Evolutionary conservation across 208 protist species (phyloP).

Genomic region (Endotrypanum monterogeii): DNA sequence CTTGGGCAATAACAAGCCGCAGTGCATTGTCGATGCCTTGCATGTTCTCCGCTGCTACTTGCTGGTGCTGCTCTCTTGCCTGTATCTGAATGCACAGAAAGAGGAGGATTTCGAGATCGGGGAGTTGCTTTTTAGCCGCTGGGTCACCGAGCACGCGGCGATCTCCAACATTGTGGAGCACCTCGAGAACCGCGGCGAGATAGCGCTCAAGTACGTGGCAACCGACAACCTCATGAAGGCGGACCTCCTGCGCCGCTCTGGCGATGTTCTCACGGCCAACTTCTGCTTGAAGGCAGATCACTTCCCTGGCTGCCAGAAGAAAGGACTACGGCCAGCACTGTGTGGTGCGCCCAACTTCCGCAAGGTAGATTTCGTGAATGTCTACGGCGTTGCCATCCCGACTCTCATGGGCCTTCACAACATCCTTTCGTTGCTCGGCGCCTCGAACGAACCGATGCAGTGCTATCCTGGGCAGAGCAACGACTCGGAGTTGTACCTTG

Average conservation of each 20-base stretch:
- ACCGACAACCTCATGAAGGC: conserved; percentile 73
- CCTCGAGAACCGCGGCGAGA: conserved; percentile 67
- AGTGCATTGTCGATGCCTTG: conserved; percentile 59
- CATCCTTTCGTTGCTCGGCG: conserved; percentile 86
- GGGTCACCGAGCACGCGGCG: conserved; percentile 63
- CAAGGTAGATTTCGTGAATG: conserved; percentile 83
- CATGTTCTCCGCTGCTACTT: conserved; percentile 77
- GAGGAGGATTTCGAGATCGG: conserved; percentile 27
- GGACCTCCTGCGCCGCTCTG: conserved; percentile 64
- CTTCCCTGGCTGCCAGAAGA: conserved; percentile 91
- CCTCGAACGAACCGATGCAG: conserved; percentile 62
- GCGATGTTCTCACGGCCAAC: conserved; percentile 88
- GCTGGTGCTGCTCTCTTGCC: conserved; percentile 75
- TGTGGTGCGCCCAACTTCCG: conserved; percentile 90
- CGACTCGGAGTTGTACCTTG: conserved; percentile 77
- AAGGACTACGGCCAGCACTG: conserved; percentile 74
- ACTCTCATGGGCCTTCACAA: conserved; percentile 85
- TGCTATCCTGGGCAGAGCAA: conserved; percentile 77
- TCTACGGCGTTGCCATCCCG: conserved; percentile 87
- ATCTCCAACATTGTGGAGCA: conserved; percentile 80
- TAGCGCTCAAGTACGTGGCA: conserved; percentile 71
- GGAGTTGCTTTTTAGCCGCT: conserved; percentile 60
- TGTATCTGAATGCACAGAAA: conserved; percentile 72
- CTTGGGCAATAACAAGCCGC: conserved; percentile 52
- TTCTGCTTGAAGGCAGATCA: conserved; percentile 90